Percentiles rank a stretch among this genome's conserved stretches.
Evolutionary conservation across 257 asterid species (phyloP).

Genomic region (Ilex aquifolium): DNA sequence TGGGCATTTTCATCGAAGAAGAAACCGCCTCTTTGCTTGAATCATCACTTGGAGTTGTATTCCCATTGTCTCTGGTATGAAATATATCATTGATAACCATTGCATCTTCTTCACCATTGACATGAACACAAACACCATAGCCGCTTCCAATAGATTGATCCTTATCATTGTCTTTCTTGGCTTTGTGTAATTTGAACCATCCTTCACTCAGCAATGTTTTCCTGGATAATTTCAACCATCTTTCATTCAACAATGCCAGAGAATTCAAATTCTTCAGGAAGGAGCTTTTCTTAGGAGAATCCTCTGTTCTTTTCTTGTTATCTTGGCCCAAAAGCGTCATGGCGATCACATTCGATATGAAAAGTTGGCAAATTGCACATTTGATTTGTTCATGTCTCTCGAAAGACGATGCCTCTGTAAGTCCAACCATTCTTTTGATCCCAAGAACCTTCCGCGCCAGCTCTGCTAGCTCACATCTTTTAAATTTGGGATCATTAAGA

Average conservation of each 20-base stretch:
- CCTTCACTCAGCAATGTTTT: constrained; percentile 52
- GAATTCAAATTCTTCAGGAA: constrained; percentile 52
- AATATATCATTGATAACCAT: neutral
- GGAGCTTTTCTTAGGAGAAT: constrained; percentile 30
- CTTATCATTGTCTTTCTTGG: constrained; percentile 26
- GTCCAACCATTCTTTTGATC: constrained; percentile 62
- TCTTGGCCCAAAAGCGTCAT: constrained; percentile 38
- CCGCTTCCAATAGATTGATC: constrained; percentile 3
- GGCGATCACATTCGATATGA: constrained; percentile 60
- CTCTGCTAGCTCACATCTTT: constrained; percentile 48
- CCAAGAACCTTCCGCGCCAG: constrained; percentile 64
- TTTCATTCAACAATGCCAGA: constrained; percentile 47
- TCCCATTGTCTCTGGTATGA: neutral
- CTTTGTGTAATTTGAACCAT: constrained; percentile 50
- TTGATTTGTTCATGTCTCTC: constrained; percentile 74
- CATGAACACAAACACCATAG: neutral
- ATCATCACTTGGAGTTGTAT: constrained; percentile 7
- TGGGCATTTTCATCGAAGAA: constrained; percentile 15
- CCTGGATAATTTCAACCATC: constrained; percentile 52
- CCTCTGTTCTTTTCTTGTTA: constrained; percentile 29
- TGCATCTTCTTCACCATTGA: neutral
- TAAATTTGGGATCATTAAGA: constrained; percentile 52
- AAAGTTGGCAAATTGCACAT: constrained; percentile 70
- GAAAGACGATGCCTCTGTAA: constrained; percentile 67
- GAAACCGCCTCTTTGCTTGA: constrained; percentile 12